These are phyloP conservation scores for Casuarina glauca DNA, from an alignment of 306 rosid genomes.

Conservation along the genomic window DNA sequence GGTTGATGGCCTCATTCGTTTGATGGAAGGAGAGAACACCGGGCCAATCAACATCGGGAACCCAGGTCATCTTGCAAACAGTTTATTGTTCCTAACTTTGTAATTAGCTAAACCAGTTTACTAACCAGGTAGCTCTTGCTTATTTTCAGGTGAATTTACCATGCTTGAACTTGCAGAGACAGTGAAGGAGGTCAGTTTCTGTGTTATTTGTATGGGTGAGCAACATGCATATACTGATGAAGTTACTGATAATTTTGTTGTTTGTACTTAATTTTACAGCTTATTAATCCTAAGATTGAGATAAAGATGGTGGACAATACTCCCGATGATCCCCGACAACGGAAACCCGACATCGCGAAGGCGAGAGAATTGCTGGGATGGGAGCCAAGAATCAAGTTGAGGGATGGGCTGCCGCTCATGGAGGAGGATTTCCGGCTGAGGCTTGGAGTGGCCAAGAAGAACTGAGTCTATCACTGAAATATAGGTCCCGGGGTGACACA, in stretches of 20 bases:
- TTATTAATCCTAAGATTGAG: conserved; percentile 66
- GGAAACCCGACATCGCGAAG: conserved; percentile 78
- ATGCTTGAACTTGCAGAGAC: conserved; percentile 93
- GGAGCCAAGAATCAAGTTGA: conserved; percentile 65
- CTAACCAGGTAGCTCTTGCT: conserved; percentile 10
- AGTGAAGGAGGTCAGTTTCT: conserved; percentile 76
- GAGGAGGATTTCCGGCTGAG: conserved; percentile 79
- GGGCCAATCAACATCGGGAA: conserved; percentile 91
- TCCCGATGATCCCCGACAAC: conserved; percentile 83
- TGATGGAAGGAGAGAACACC: conserved; percentile 72
- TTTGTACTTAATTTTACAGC: conserved; percentile 43
- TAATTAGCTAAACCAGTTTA: not conserved
- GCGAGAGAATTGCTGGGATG: conserved; percentile 70
- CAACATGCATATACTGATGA: not conserved
- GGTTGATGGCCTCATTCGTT: conserved; percentile 84
- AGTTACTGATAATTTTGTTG: not conserved
- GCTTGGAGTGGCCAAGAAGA: conserved; percentile 51
- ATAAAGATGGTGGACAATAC: conserved; percentile 77
- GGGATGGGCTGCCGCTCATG: conserved; percentile 82
- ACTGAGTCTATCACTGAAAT: conserved; percentile 21
- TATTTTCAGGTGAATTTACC: conserved; percentile 85
- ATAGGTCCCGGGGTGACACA: not conserved
- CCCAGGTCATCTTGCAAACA: conserved; percentile 55
- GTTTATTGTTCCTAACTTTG: not conserved
- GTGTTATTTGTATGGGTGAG: not conserved